Evolutionary conservation across 805 yeast species (phyloP).

Genomic region (Wickerhamomyces bisporus): DNA sequence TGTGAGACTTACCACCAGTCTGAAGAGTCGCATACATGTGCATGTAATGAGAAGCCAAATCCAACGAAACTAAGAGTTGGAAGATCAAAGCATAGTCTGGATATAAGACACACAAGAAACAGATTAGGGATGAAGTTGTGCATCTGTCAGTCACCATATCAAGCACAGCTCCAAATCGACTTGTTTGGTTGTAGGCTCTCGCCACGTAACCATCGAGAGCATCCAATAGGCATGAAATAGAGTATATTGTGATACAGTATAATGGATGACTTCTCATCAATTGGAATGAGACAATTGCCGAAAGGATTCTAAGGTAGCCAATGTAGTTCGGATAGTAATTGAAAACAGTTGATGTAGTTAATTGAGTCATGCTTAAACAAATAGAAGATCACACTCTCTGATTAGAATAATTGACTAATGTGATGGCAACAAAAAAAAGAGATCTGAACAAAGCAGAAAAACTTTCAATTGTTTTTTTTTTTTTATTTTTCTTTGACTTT

Average conservation of each 20-base stretch:
- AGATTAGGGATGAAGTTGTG: constrained; percentile 89
- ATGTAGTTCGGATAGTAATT: constrained; percentile 86
- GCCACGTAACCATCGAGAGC: constrained; percentile 98
- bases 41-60: constrained; percentile 92
- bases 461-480: no score
- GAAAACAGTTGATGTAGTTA: constrained; percentile 53
- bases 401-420: no score
- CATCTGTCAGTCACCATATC: constrained; percentile 99
- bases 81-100: constrained; percentile 56
- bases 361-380: constrained; percentile 5
- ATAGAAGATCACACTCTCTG: not conserved
- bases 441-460: no score
- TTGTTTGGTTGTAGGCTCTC: constrained; percentile 79
- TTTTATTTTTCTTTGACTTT: no score
- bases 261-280: constrained; percentile 84
- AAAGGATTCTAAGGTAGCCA: constrained; percentile 79
- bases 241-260: constrained; percentile 70
- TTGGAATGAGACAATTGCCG: constrained; percentile 74
- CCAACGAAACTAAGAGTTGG: constrained; percentile 81
- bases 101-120: constrained; percentile 75
- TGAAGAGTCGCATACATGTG: constrained; percentile 95
- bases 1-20: constrained; percentile 78
- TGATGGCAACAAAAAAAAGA: no score
- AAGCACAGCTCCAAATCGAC: constrained; percentile 90
- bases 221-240: constrained; percentile 85